Conservation (phyloP, 495 filamentous ascomycete genomes). For the Elasticomyces elasticus region DNA sequence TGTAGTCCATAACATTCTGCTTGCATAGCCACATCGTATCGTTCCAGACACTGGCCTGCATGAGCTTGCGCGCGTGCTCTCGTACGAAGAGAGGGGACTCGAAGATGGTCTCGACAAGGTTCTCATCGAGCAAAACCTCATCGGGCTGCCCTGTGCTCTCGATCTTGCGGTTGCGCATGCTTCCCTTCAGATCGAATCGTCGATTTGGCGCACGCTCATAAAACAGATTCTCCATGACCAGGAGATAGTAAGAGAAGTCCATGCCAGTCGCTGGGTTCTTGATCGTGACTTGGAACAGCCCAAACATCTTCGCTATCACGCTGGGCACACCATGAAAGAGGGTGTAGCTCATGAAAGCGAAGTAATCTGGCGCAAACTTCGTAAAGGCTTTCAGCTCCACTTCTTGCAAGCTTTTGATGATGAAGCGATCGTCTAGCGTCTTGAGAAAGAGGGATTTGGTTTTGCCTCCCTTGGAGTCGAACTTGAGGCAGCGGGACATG, state of each 20-base stretch:
- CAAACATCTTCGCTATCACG: slow-evolving; percentile 98
- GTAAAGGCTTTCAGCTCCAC: slow-evolving; percentile 91
- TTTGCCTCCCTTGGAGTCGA: slow-evolving; percentile 97
- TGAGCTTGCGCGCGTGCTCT: slow-evolving; percentile 82
- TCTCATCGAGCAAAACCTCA: slow-evolving; percentile 94
- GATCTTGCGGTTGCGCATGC: slow-evolving; percentile 95
- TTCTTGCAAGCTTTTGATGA: slow-evolving; percentile 78
- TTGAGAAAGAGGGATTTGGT: slow-evolving; percentile 98
- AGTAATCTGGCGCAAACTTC: slow-evolving; percentile 91
- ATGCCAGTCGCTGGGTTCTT: slow-evolving; percentile 85
- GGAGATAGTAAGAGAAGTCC: slow-evolving; percentile 88
- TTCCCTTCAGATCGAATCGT: slow-evolving; percentile 95
- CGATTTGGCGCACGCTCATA: slow-evolving; percentile 77
- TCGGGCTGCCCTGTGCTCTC: slow-evolving; percentile 89
- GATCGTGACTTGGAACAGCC: slow-evolving; percentile 94
- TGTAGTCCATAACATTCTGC: slow-evolving; percentile 98
- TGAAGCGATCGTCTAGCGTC: slow-evolving; percentile 87
- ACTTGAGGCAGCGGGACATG: slow-evolving; percentile 87
- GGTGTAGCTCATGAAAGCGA: slow-evolving; percentile 90
- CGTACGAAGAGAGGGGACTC: slow-evolving; percentile 89
- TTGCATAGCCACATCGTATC: slow-evolving; percentile 87
- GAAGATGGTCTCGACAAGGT: slow-evolving; percentile 99
- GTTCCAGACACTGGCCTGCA: slow-evolving; percentile 82
- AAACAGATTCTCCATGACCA: slow-evolving; percentile 98
- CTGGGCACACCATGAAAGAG: slow-evolving; percentile 93